Evolutionary conservation across 2,329 filamentous ascomycete genomes (phyloP).

Genomic region (Beauveria caledonica): DNA sequence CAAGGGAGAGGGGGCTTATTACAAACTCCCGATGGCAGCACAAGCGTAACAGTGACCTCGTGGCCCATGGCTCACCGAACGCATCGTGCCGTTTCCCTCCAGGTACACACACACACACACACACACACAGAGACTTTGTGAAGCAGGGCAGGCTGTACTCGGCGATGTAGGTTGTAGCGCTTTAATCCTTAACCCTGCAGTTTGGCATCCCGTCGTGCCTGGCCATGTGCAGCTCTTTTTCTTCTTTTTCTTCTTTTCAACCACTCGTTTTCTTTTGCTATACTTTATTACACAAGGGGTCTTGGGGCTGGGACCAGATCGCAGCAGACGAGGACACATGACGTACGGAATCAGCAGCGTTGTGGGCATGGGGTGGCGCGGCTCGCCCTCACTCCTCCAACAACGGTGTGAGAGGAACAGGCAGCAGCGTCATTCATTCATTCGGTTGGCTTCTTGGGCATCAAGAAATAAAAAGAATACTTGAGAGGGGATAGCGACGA

Average conservation of each 20-base stretch:
- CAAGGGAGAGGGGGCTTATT: neutral
- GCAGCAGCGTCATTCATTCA: neutral
- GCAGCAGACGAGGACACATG: slow-evolving; percentile 10
- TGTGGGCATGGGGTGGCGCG: neutral
- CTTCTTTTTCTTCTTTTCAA: neutral
- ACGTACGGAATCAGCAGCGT: slow-evolving; percentile 6
- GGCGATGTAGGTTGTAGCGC: neutral
- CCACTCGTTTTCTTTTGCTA: neutral
- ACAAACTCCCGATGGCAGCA: neutral
- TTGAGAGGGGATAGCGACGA: neutral
- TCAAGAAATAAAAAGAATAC: neutral
- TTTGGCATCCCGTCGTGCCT: neutral
- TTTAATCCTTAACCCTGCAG: neutral
- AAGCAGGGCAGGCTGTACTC: neutral
- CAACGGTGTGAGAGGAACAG: neutral
- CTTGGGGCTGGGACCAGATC: neutral
- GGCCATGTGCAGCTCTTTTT: neutral
- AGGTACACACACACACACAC: neutral
- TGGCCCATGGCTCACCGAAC: neutral
- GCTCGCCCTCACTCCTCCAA: neutral
- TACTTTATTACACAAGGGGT: neutral
- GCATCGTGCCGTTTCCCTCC: neutral
- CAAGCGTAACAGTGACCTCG: neutral
- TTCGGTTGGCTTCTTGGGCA: neutral
- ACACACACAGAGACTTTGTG: neutral